Base-by-base conservation (phyloP, 176 grass and related monocot species). In the Pontederia crassipes region DNA sequence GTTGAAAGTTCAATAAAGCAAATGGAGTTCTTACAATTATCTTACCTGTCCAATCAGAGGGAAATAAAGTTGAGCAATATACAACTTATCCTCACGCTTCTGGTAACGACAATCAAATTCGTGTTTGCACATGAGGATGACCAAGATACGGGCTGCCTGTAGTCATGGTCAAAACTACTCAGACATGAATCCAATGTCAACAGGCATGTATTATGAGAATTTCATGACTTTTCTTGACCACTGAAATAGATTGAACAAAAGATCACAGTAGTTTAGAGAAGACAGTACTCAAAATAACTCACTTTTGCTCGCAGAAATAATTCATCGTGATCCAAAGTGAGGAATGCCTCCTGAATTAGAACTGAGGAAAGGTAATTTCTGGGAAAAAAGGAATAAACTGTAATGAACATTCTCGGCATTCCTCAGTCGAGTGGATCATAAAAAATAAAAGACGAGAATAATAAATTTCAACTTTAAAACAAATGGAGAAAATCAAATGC, bases 301-400 rank as follows among this genome's bases (percentile, higher is more conserved):
- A 92, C 93, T 80, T 98, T 98, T 15, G 87, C 78, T 65, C 93
- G 73, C 57, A 92, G 93, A 66, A 81, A 86, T 53, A 98, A 65
- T 88, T 98, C 93, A 77, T 98, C 93, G 66, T 98, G 93, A 58
- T 98, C 93, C 78, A 98, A 87, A 48, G 87, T 98, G 71, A 98
- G 93, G 82, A 98, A 98, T 49, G 92, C 88, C 79, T 98, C 93
- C 83, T 98, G 93, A 78, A 98, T 92, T 81, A 98, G 79, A 74
- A 98, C 93, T 3, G 87, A 98, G 0, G 93, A 98, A 14, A 97
- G 81, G 72, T 97, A 97, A 70, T 97, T 97, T 80, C 93, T 97
- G 87, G 52, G 53, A 16, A 64, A 56, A 11, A 27, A 64, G 8
- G 32, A 69, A 46, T 35, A 45, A 40, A 40, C 2, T 40, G 32